Base-by-base conservation (phyloP, 306 rosid species). In the Vigna angularis region DNA sequence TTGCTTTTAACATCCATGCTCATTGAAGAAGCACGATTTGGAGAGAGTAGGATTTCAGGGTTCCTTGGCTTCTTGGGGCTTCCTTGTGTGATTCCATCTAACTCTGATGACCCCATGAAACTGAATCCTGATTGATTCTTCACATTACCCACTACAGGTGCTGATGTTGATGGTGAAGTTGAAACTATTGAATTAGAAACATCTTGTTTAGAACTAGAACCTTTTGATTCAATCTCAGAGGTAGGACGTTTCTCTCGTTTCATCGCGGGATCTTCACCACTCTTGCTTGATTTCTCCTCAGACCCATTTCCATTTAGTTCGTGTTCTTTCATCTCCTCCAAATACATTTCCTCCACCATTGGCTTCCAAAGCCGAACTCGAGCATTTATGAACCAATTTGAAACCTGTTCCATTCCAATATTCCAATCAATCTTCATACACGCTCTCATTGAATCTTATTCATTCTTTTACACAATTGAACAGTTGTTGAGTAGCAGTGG, bases 321-420 rank as follows among this genome's bases (percentile, higher is more conserved):
- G 14, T 92, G 90, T 44, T 93, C 97, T 83, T 95, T 95, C 81
- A 86, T 83, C 73, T 93, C 98, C 72, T 95, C 99, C 81, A 61
- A 0, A 83, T 95, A 95, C 99, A 95, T 91, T 80, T 95, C 99
- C 79, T 95, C 99, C 75, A 95, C 99, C 99, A 95, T 95, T 70
- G 99, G 99, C 81, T 95, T 93, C 99, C 99, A 95, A 4, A 95
- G 90, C 56, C 99, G 86, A 78, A 95, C 99, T 68, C 99, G 79
- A 18, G 99, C 99, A 82, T 95, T 95, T 75, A 95, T 95, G 79
- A 95, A 95, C 99, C 99, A 95, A 78, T 95, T 95, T 3, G 99
- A 95, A 44, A 95, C 99, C 99, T 95, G 85, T 57, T 61, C 42
- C 63, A 49, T 44, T 9, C 48, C 26, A 56, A 49, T 28, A 30